Base-by-base conservation (phyloP, 2,329 filamentous ascomycete genomes). In the Clarireedia homoeocarpa region DNA sequence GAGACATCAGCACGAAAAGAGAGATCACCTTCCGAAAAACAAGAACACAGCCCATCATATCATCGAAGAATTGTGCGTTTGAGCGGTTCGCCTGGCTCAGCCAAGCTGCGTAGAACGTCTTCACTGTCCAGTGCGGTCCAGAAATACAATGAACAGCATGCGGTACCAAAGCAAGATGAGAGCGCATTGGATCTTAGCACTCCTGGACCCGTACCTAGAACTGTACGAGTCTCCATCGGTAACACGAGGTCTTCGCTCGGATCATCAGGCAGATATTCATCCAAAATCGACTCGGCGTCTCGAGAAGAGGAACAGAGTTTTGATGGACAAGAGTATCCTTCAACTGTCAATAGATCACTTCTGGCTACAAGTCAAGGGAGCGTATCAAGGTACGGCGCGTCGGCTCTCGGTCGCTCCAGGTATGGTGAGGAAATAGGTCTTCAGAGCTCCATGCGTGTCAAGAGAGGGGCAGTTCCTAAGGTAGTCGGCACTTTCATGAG, bases 401-500 rank as follows among this genome's bases (percentile, higher is more conserved):
- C 80, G 3, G 79, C 78, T 2, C 72, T 75, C 45, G 74, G 74
- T 38, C 74, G 76, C 50, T 75, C 71, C 15, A 75, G 78, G 38
- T 75, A 77, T 50, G 82, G 82, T 2, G 86, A 91, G 24, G 84
- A 87, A 36, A 72, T 74, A 36, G 84, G 81, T 14, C 73, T 83
- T 1, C 87, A 89, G 58, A 85, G 85, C 63, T 90, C 89, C 0
- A 82, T 91, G 77, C 81, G 89, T 5, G 76, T 91, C 57, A 92
- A 91, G 72, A 78, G 88, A 59, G 81, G 89, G 14, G 86, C 85
- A 15, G 47, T 55, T 36, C 53, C 53, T 10, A 88, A 89, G 70
- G 77, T 86, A 6, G 82, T 86, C 2, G 89, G 89, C 1, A 86
- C 83, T 58, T 91, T 92, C 62, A 74, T 94, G 23, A 90, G 88